These are phyloP conservation scores for Dissophora globulifera DNA, from an alignment of 192 early-diverging fungal species.

Conservation along the genomic window DNA sequence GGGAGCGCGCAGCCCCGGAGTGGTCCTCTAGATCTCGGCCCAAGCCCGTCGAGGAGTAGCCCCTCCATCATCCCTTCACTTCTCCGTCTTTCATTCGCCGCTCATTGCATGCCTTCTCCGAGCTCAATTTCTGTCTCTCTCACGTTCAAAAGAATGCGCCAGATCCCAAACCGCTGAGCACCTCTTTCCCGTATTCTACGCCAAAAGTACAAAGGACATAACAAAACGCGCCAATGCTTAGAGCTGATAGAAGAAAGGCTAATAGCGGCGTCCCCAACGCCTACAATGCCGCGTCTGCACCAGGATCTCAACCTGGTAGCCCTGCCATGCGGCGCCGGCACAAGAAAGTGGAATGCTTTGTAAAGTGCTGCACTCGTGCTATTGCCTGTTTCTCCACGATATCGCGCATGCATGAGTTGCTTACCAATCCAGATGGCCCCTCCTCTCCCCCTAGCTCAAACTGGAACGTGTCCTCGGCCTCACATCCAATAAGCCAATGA, in stretches of 20 bases:
- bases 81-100: background rate
- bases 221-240: background rate
- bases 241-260: background rate
- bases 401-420: no score
- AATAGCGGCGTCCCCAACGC: background rate
- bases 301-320: slow-evolving; percentile 9
- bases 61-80: no score
- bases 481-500: slow-evolving; percentile 62
- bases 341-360: slow-evolving; percentile 41
- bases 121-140: no score
- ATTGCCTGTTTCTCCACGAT: no score
- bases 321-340: slow-evolving; percentile 44
- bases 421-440: no score
- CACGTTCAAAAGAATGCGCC: background rate
- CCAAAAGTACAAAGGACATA: background rate
- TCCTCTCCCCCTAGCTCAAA: slow-evolving; percentile 59
- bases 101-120: background rate
- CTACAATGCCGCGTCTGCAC: background rate
- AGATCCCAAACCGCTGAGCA: background rate
- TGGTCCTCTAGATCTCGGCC: no score
- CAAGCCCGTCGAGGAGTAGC: no score
- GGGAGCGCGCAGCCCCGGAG: no score
- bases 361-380: no score
- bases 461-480: slow-evolving; percentile 76
- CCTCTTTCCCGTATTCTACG: background rate